Conservation (phyloP, 371 early-diverging fungal genomes). For the Mortierella sp. region DNA sequence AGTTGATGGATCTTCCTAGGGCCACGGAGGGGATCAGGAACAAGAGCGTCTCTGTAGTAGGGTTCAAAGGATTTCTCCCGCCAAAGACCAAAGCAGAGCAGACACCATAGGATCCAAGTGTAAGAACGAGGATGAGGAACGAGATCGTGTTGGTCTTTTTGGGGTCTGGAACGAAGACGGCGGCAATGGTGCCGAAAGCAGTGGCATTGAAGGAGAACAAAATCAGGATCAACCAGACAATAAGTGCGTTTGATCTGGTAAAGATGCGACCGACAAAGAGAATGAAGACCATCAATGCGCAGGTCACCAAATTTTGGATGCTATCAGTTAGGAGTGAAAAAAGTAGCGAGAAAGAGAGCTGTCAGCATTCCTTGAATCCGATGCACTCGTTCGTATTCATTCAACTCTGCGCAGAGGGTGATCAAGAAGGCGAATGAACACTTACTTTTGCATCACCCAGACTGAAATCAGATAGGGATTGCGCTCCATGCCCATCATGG, state of each 20-base stretch:
- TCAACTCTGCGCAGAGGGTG: neutral
- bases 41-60: constrained; percentile 43
- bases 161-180: constrained; percentile 48
- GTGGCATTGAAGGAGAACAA: constrained; percentile 51
- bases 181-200: constrained; percentile 41
- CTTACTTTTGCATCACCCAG: constrained; percentile 55
- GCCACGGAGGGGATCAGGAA: constrained; percentile 53
- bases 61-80: neutral
- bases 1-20: constrained; percentile 49
- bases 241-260: constrained; percentile 26
- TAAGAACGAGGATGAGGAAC: constrained; percentile 29
- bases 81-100: constrained; percentile 37
- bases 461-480: constrained; percentile 45
- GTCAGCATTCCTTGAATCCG: too few species aligned
- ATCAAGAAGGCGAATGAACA: neutral
- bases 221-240: constrained; percentile 41
- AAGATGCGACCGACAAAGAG: constrained; percentile 49
- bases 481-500: constrained; percentile 55
- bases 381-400: neutral
- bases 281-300: constrained; percentile 45
- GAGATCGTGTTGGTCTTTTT: constrained; percentile 40
- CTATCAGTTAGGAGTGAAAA: constrained; percentile 6
- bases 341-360: neutral
- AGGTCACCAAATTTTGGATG: constrained; percentile 38
- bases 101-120: constrained; percentile 27